Evolutionary conservation across 2,329 filamentous ascomycete species (phyloP).

Genomic region (Penicillium sclerotiorum): DNA sequence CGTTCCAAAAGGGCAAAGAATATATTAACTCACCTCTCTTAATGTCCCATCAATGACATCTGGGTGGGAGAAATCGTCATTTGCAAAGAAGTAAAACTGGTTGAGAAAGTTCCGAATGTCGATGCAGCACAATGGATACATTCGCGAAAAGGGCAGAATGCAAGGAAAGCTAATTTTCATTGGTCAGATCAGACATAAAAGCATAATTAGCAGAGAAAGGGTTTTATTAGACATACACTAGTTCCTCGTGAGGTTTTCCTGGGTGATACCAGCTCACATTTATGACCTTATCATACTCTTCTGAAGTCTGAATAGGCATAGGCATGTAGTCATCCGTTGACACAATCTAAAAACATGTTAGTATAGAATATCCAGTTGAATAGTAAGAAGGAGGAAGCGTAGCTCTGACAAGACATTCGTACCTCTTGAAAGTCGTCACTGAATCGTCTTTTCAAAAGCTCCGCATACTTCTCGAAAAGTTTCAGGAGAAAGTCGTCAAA

Average conservation of each 20-base stretch:
- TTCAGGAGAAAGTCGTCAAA: conserved; percentile 85
- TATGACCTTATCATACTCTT: conserved; percentile 94
- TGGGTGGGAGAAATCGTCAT: conserved; percentile 91
- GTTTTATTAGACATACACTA: conserved; percentile 61
- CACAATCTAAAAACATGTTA: conserved; percentile 56
- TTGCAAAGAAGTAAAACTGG: conserved; percentile 96
- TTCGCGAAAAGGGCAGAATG: conserved; percentile 96
- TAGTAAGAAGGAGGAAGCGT: background rate
- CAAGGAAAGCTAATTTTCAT: conserved; percentile 74
- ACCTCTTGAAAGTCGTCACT: conserved; percentile 95
- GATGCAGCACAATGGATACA: conserved; percentile 98
- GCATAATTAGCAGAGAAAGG: background rate
- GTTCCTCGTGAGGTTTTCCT: conserved; percentile 73
- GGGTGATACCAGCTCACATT: conserved; percentile 96
- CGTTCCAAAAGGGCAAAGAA: too few relatives aligned
- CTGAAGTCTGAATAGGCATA: conserved; percentile 87
- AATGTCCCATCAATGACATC: conserved; percentile 89
- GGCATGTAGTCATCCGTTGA: conserved; percentile 99
- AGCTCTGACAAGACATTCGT: conserved; percentile 5
- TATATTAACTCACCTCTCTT: conserved; percentile 68
- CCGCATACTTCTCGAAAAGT: conserved; percentile 91
- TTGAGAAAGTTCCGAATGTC: conserved; percentile 97
- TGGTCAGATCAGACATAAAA: conserved; percentile 3
- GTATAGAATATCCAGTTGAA: background rate
- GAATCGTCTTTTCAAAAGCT: conserved; percentile 85